Conservation (phyloP, 2,329 filamentous ascomycete species). For the Tolypocladium sp. region DNA sequence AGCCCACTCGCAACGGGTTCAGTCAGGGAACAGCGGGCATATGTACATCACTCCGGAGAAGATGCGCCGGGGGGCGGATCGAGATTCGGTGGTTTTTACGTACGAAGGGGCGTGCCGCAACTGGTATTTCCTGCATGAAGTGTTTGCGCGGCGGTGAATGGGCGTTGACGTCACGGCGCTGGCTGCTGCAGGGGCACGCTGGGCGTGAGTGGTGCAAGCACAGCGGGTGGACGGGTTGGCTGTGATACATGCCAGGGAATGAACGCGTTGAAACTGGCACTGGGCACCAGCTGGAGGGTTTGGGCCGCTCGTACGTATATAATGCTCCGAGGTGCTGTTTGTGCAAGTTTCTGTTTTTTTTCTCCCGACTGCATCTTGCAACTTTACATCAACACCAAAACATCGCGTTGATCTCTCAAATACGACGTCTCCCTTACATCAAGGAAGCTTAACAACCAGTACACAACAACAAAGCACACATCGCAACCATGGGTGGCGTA, state of each 20-base stretch:
- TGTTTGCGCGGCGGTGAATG: not conserved
- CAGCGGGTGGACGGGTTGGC: no score
- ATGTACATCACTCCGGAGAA: not conserved
- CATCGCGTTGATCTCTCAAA: not conserved
- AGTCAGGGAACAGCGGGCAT: not conserved
- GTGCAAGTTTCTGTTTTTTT: not conserved
- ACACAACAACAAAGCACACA: slow-evolving; percentile 4
- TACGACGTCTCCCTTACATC: not conserved
- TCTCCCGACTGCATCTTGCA: not conserved
- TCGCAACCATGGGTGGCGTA: slow-evolving; percentile 63
- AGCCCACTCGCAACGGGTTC: not conserved
- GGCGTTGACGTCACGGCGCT: not conserved
- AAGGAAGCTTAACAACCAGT: not conserved
- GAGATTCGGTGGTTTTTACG: not conserved
- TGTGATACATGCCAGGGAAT: not conserved
- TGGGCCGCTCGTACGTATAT: not conserved
- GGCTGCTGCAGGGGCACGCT: not conserved
- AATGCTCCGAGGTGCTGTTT: not conserved
- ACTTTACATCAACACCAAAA: not conserved
- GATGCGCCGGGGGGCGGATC: not conserved
- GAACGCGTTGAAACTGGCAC: not conserved
- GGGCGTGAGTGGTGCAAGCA: no score
- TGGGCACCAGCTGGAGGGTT: no score
- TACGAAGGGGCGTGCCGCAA: not conserved
- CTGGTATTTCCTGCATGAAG: not conserved